Base-by-base conservation (phyloP, 805 yeast genomes). In the Candida khao-thaluensis region DNA sequence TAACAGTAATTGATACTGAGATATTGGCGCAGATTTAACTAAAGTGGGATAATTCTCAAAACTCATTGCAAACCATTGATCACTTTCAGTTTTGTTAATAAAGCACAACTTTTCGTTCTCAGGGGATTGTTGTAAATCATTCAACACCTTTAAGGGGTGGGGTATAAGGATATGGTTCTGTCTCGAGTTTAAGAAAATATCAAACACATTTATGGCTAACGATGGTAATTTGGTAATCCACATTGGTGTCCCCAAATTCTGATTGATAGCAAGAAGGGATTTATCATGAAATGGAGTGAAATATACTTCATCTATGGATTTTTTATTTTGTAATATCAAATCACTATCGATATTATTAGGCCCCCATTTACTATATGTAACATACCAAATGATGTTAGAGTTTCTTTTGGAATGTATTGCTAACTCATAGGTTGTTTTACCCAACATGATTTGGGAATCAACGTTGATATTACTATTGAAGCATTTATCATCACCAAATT, bases 281-380 rank as follows among this genome's bases (percentile, higher is more conserved):
- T 76, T 79, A 56, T 88, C 95, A 53, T 84, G 86, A 54, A 87
- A 80, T 1, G 97, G 95, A 5, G 91, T 81, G 45, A 91, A 79
- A 48, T 84, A 85, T 2, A 88, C 64, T 24, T 81, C 80, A 59
- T 90, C 98, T 12, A 72, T 57, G 3, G 95, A 79, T 37, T 64
- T 64, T 16, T 71, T 67, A 34, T 64, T 64, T 57, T 57, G 50
- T 39, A 48, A 40, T 50, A 71, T 61, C 35, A 77, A 62, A 48
- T 77, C 82, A 30, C 64, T 66, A 58, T 91, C 95, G 37, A 89
- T 66, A 48, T 86, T 81, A 58, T 91, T 91, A 31, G 95, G 95
- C 7, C 93, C 95, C 96, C 97, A 93, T 25, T 82, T 74, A 1
- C 95, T 73, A 54, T 84, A 89, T 0, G 90, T 81, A 12, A 93